Base-by-base conservation (phyloP, 345 rosid genomes). In the Psidium guajava region DNA sequence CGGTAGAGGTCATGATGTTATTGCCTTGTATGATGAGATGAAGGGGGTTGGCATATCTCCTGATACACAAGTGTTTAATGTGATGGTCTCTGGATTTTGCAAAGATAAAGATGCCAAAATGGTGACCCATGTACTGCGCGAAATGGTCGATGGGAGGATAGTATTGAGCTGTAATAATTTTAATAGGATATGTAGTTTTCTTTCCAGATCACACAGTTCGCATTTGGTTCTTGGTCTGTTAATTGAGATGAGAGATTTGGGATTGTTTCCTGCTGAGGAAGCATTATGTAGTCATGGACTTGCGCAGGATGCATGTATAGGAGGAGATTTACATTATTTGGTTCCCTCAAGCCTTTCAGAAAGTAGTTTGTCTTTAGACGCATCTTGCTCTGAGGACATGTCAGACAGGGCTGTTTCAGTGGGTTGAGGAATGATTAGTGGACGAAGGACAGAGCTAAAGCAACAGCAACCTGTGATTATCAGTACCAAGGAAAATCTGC, bases 1-100 rank as follows among this genome's bases (percentile, higher is more conserved):
- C 22, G 91, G 93, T 77, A 91, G 94, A 87, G 83, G 86, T 42
- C 88, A 82, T 83, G 96, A 94, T 90, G 98, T 94, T 56, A 88
- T 51, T 84, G 74, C 87, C 81, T 44, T 92, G 85, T 91, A 88
- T 59, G 14, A 82, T 25, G 86, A 91, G 73, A 95, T 95, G 98
- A 93, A 87, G 85, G 92, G 90, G 64, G 75, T 22, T 84, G 96
- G 95, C 15, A 10, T 93, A 44, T 50, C 81, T 32, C 97, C 96
- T 57, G 88, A 89, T 89, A 54, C 24, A 25, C 84, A 83, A 83
- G 89, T 90, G 6, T 94, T 89, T 83, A 83, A 88, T 52, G 80
- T 88, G 85, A 85, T 95, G 86, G 86, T 95, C 47, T 85, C 86
- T 86, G 90, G 91, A 75, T 92, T 92, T 87, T 92, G 93, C 82